A percentile compares a stretch with the other conserved stretches of the same genome.
phyloP scores from a whole-genome alignment of 257 asterid genomes.

The Solanum dulcamara region DNA sequence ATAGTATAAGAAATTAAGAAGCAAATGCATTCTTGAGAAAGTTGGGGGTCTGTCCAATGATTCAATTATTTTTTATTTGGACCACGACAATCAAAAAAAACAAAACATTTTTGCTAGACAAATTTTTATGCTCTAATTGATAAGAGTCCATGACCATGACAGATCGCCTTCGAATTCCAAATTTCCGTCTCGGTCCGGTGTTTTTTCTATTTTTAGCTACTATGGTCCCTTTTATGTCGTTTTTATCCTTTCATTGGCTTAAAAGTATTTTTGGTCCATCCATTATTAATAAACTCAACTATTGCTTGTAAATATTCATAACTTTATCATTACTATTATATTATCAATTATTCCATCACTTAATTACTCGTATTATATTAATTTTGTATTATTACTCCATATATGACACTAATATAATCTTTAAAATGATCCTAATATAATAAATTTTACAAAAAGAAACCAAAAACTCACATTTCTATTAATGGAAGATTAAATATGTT shows the following conservation, averaged over 20 bases:
- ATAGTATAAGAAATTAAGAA: not conserved
- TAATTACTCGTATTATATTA: not conserved
- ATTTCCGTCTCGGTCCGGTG: not conserved
- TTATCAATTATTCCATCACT: not conserved
- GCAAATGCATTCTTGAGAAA: not conserved
- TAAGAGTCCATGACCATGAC: not conserved
- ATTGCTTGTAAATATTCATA: no score
- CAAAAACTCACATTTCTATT: not conserved
- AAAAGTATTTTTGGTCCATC: not conserved
- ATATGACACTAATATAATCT: not conserved
- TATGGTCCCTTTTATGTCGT: not conserved
- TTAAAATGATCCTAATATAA: not conserved
- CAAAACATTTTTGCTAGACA: not conserved
- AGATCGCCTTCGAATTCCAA: not conserved
- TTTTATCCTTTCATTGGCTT: not conserved
- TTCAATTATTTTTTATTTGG: not conserved
- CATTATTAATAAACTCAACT: not conserved
- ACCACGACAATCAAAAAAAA: not conserved
- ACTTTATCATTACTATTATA: not conserved
- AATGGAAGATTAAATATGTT: not conserved
- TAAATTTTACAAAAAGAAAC: not conserved
- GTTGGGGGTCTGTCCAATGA: not conserved
- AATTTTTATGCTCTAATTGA: not conserved
- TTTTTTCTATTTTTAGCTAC: not conserved
- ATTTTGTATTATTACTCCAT: not conserved